These are phyloP conservation scores for Neoascochyta sp. DNA, from an alignment of 2,329 filamentous ascomycete genomes.

Conservation along the genomic window DNA sequence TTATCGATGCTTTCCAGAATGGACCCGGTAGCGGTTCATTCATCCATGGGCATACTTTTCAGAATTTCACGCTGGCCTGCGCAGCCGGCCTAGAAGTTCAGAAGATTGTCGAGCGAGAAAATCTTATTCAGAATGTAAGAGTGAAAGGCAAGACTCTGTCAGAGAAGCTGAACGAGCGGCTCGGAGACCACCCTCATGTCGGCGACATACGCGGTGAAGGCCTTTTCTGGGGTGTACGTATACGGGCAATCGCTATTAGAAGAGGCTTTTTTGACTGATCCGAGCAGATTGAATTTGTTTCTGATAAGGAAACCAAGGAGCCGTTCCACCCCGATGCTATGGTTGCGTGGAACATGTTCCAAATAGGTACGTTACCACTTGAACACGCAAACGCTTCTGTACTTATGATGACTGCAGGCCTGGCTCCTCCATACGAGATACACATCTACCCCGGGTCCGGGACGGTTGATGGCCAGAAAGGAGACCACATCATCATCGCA, in stretches of 20 bases:
- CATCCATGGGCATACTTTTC: constrained; percentile 61
- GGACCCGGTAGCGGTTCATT: constrained; percentile 46
- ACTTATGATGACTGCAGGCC: constrained; percentile 28
- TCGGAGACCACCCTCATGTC: constrained; percentile 50
- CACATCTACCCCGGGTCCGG: constrained; percentile 63
- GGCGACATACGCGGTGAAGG: constrained; percentile 61
- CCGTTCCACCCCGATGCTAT: constrained; percentile 48
- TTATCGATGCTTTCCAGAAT: constrained; percentile 49
- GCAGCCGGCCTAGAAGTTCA: constrained; percentile 62
- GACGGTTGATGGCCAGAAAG: constrained; percentile 55
- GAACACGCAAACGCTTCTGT: no score
- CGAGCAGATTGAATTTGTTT: constrained; percentile 55
- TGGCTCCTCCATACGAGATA: constrained; percentile 48
- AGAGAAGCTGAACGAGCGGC: constrained; percentile 40
- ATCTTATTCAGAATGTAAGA: constrained; percentile 57
- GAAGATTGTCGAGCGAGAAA: constrained; percentile 54
- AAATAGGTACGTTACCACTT: constrained; percentile 42
- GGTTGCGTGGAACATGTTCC: constrained; percentile 50
- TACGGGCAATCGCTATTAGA: no score
- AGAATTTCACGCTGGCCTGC: constrained; percentile 58
- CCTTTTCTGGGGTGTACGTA: constrained; percentile 54
- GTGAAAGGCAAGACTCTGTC: constrained; percentile 52
- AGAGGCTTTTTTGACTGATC: constrained; percentile 5
- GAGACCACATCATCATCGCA: constrained; percentile 67
- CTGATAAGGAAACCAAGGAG: constrained; percentile 52